phyloP scores from a whole-genome alignment of 2,329 filamentous ascomycete genomes.

The Malbranchea zuffiana region DNA sequence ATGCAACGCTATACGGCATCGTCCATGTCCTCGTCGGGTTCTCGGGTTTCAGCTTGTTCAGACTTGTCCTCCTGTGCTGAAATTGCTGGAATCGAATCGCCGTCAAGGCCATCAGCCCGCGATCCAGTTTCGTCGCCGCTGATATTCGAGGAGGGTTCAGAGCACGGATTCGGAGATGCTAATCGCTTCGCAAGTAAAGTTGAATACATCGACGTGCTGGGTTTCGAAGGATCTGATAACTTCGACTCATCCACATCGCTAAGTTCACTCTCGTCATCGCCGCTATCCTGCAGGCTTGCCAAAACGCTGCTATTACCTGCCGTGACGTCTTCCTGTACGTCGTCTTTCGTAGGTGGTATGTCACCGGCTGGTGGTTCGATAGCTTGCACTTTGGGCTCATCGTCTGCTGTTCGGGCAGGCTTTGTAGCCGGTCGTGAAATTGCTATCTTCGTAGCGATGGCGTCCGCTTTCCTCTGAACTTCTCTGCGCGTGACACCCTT shows the following conservation, averaged over 20 bases:
- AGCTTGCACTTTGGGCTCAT: slow-evolving; percentile 6
- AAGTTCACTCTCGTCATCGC: slow-evolving; percentile 58
- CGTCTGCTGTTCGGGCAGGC: slow-evolving; percentile 7
- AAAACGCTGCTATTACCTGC: slow-evolving; percentile 39
- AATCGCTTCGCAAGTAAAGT: slow-evolving; percentile 10
- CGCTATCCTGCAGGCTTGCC: slow-evolving; percentile 53
- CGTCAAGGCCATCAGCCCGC: slow-evolving; percentile 11
- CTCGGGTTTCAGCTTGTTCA: slow-evolving; percentile 3
- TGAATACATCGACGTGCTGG: slow-evolving; percentile 9
- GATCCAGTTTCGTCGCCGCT: slow-evolving; percentile 12
- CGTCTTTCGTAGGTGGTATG: slow-evolving; percentile 1
- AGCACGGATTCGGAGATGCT: slow-evolving; percentile 14
- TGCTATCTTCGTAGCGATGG: slow-evolving; percentile 36
- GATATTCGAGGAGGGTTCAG: slow-evolving; percentile 13
- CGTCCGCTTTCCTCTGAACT: slow-evolving; percentile 48
- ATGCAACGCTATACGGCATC: not conserved
- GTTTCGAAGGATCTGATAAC: slow-evolving; percentile 6
- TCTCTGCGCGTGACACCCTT: slow-evolving; percentile 51
- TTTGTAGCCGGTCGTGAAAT: slow-evolving; percentile 11
- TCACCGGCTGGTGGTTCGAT: slow-evolving; percentile 2
- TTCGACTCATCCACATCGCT: slow-evolving; percentile 51
- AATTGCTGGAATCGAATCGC: slow-evolving; percentile 9
- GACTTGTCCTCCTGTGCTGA: slow-evolving; percentile 12
- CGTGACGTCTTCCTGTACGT: not conserved
- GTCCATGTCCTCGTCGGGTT: slow-evolving; percentile 7